Base-by-base conservation (phyloP, 75 land plant genomes). In the Selaginella moellendorffii region DNA sequence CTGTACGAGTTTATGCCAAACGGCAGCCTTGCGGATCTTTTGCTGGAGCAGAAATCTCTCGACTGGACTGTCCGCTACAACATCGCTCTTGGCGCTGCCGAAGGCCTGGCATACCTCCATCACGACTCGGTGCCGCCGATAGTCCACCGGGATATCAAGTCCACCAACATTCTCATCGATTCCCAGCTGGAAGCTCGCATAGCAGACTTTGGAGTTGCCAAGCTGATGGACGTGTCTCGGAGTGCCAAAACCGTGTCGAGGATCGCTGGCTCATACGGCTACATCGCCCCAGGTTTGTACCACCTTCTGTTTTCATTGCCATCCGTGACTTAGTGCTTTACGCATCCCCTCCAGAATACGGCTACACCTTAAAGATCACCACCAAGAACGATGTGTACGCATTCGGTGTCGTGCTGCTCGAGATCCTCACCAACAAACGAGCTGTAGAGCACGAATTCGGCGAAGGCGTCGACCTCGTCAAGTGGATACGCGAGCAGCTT, bases 401-500 rank as follows among this genome's bases (percentile, higher is more conserved):
- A 21, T 56, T 56, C n/a, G 59, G 59, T 2, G 59, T 56, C 8
- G 59, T 56, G 21, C 59, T 56, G 24, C 59, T 56, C 9, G 59
- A 56, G 59, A 56, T 56, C 24, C 59, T 56, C 23, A 56, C 59
- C 17, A 56, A 25, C 59, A 56, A 56, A 19, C 5, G 24, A 56
- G 59, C 59, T 8, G 81, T 76, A 26, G 31, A 71, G 36, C 53
- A 61, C 1, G 78, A 70, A 26, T 29, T 66, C 2, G 65, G 53
- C 18, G 85, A 74, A 21, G 66, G 64, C 27, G 53, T 83, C 24
- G 84, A 83, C 29, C 28, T 83, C 0, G 82, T 82, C 63, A 76
- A 76, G 61, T 84, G 85, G 85, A 80, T 79, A 0, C 29, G 80
- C 28, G 54, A 83, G 27, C 78, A 74, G 53, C 25, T 77, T 1